A percentile compares a stretch with the other conserved stretches of the same genome.
Evolutionary conservation across 2,329 filamentous ascomycete species (phyloP).

Genomic region (Dryadomyces quercivorus): DNA sequence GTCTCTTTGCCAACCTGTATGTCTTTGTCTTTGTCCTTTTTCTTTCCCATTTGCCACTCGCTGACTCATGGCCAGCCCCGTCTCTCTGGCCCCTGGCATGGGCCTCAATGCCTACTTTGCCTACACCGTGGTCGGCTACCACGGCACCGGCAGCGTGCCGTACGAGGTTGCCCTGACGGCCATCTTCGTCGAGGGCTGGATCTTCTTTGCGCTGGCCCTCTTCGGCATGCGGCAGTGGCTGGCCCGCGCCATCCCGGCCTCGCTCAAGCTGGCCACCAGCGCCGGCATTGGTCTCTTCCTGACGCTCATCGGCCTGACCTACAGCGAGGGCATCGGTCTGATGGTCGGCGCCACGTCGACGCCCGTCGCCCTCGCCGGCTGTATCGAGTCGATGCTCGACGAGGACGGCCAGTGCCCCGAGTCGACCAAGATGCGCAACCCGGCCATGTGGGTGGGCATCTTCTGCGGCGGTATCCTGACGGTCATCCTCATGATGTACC

Average conservation of each 20-base stretch:
- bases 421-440: conserved; percentile 56
- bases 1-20: conserved; percentile 71
- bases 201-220: conserved; percentile 50
- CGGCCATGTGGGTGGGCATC: conserved; percentile 70
- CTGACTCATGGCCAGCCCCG: conserved; percentile 8
- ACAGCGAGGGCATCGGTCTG: conserved; percentile 69
- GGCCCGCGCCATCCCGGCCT: conserved; percentile 49
- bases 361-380: conserved; percentile 67
- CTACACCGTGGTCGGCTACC: conserved; percentile 51
- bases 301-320: conserved; percentile 55
- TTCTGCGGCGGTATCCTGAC: conserved; percentile 69
- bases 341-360: conserved; percentile 53
- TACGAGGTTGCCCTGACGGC: conserved; percentile 49
- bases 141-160: conserved; percentile 43
- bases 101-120: conserved; percentile 56
- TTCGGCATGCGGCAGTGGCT: conserved; percentile 63
- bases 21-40: conserved; percentile 20
- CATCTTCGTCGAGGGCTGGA: conserved; percentile 51
- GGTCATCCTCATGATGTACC: conserved; percentile 66
- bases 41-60: background rate
- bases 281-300: conserved; percentile 53
- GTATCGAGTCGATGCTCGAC: conserved; percentile 39
- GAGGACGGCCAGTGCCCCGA: conserved; percentile 18
- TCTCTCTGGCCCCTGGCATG: conserved; percentile 44
- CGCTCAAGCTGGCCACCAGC: conserved; percentile 51